Conservation (phyloP, 257 asterid species). For the Solanum lycopersicoides region DNA sequence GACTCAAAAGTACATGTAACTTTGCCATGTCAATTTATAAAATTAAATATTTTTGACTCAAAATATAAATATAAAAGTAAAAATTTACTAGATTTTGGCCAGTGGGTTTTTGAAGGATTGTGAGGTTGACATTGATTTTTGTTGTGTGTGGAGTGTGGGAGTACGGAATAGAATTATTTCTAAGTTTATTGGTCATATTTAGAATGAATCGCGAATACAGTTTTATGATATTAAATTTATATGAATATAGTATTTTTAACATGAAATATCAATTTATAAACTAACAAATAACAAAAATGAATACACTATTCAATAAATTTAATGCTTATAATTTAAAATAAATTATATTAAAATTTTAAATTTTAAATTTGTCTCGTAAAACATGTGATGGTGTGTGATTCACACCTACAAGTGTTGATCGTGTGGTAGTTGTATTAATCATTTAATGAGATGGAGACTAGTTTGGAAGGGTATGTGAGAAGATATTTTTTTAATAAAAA, state of each 20-base stretch:
- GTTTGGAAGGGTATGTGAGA: not conserved
- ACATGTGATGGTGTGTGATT: not conserved
- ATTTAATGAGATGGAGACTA: slow-evolving; percentile 24
- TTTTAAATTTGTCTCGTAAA: not conserved
- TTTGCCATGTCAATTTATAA: not conserved
- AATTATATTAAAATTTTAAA: not conserved
- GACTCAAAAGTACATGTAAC: not conserved
- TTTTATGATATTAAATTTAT: not conserved
- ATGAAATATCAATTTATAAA: too few species aligned
- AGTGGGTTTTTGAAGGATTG: slow-evolving; percentile 9
- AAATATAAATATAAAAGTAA: not conserved
- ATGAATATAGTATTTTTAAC: not conserved
- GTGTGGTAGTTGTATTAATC: not conserved
- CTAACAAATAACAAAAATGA: accelerated
- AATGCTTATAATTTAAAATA: not conserved
- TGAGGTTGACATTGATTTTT: slow-evolving; percentile 30
- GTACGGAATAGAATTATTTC: not conserved
- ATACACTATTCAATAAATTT: not conserved
- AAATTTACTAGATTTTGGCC: not conserved
- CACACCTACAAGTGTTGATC: not conserved
- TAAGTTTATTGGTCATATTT: too few species aligned
- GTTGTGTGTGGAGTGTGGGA: not conserved
- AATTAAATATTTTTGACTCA: not conserved
- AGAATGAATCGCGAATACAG: not conserved
- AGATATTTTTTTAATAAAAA: slow-evolving; percentile 13